Percentiles rank a stretch among this genome's conserved stretches.
Evolutionary conservation across 108 stramenopile genomes (phyloP).

Genomic region (Schizochytrium sp.): DNA sequence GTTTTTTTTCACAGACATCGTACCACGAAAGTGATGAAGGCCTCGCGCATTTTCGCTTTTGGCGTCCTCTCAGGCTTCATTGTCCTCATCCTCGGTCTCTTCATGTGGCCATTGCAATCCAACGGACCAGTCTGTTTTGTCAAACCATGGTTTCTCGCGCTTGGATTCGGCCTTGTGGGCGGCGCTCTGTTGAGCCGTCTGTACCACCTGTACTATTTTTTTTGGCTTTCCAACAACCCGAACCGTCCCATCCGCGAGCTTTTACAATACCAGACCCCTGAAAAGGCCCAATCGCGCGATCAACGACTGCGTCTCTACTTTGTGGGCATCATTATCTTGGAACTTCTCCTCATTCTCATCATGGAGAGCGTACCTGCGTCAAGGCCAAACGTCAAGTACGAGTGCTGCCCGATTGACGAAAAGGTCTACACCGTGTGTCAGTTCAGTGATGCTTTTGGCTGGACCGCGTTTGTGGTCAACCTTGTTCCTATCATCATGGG

Average conservation of each 20-base stretch:
- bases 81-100: not conserved
- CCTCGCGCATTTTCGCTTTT: not conserved
- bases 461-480: not conserved
- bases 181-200: not conserved
- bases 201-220: not conserved
- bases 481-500: not conserved
- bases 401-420: not conserved
- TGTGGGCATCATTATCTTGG: not conserved
- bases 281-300: not conserved
- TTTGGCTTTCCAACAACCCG: not conserved
- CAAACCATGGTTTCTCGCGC: slow-evolving; percentile 13
- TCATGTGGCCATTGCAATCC: not conserved
- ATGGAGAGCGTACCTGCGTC: not conserved
- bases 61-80: not conserved
- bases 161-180: not conserved
- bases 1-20: no score
- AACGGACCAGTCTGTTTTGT: not conserved
- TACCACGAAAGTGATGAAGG: not conserved
- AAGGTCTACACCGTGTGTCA: not conserved
- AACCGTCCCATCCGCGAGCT: not conserved
- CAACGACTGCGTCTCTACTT: not conserved
- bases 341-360: not conserved
- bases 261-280: not conserved
- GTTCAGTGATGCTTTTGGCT: not conserved
- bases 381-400: not conserved